Percentiles rank a stretch among this genome's conserved stretches.
phyloP scores from a whole-genome alignment of 306 rosid genomes.

The Spatholobus suberectus region DNA sequence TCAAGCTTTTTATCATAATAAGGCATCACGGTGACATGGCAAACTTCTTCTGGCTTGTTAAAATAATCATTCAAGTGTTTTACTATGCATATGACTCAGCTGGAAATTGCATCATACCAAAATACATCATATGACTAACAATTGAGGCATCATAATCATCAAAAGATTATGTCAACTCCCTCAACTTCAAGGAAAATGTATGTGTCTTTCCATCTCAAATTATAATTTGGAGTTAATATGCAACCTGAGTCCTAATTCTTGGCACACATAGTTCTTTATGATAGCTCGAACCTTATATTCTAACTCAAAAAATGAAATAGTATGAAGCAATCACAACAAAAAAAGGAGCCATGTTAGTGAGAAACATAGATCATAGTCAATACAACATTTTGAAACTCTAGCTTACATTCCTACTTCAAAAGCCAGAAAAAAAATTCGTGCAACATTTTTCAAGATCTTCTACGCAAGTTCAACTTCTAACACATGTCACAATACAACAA shows the following conservation, averaged over 20 bases:
- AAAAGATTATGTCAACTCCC: conserved; percentile 5
- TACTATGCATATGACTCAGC: conserved; percentile 5
- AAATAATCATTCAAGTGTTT: conserved; percentile 25
- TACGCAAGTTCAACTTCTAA: not conserved
- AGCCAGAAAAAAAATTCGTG: not conserved
- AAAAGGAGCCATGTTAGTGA: not conserved
- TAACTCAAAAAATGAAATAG: not conserved
- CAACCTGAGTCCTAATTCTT: conserved; percentile 79
- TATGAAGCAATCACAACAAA: not conserved
- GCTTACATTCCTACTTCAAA: conserved; percentile 12
- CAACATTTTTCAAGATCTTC: conserved; percentile 18
- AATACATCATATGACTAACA: conserved; percentile 2
- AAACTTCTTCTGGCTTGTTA: conserved; percentile 80
- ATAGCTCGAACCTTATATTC: conserved; percentile 58
- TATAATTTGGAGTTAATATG: conserved; percentile 23
- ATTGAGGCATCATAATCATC: not conserved
- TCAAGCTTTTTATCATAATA: conserved; percentile 98
- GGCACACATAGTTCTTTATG: conserved; percentile 68
- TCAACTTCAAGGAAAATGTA: not conserved
- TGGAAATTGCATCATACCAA: conserved; percentile 22
- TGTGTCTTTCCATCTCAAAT: not conserved
- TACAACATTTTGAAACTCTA: conserved; percentile 1
- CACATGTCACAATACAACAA: not conserved
- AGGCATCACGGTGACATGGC: conserved; percentile 97
- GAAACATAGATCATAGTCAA: not conserved